Percentiles rank a stretch among this genome's conserved stretches.
Evolutionary conservation across 2,329 filamentous ascomycete genomes (phyloP).

Genomic region (Neospermospora avenae): DNA sequence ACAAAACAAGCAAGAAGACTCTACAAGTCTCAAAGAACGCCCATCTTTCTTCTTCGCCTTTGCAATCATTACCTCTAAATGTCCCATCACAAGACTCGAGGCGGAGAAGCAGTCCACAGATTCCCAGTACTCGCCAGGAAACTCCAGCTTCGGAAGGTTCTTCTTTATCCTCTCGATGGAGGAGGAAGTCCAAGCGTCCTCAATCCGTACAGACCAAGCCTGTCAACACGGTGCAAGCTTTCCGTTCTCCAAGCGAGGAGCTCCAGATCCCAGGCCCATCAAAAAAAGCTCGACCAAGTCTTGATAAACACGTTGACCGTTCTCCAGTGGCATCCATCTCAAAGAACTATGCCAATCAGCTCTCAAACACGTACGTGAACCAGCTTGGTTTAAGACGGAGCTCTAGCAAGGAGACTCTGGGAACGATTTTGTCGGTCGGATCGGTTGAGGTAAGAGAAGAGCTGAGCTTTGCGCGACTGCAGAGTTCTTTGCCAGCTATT

Average conservation of each 20-base stretch:
- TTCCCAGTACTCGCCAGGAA: not conserved
- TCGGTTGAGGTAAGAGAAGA: conserved; percentile 29
- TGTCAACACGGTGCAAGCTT: conserved; percentile 28
- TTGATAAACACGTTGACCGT: conserved; percentile 22
- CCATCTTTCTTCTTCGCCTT: not conserved
- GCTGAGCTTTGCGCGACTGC: conserved; percentile 22
- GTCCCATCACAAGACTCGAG: conserved; percentile 4
- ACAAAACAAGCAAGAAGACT: not conserved
- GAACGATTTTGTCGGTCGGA: conserved; percentile 32
- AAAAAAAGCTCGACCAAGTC: conserved; percentile 17
- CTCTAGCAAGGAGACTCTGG: conserved; percentile 31
- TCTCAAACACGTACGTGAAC: conserved; percentile 22
- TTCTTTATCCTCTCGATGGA: conserved; percentile 12
- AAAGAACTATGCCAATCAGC: conserved; percentile 19
- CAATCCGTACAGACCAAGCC: conserved; percentile 14
- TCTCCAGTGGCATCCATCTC: conserved; percentile 26
- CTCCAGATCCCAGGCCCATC: conserved; percentile 24
- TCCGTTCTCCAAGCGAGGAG: conserved; percentile 19
- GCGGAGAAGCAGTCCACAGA: conserved; percentile 16
- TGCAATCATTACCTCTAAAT: not conserved
- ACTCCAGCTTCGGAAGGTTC: conserved; percentile 6
- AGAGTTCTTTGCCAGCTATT: conserved; percentile 26
- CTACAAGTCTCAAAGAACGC: not conserved
- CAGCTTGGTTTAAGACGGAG: conserved; percentile 14
- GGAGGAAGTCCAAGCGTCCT: conserved; percentile 12